Conservation (phyloP, 1,284 basidiomycete genomes). For the Pseudozyma tsukubaensis region DNA sequence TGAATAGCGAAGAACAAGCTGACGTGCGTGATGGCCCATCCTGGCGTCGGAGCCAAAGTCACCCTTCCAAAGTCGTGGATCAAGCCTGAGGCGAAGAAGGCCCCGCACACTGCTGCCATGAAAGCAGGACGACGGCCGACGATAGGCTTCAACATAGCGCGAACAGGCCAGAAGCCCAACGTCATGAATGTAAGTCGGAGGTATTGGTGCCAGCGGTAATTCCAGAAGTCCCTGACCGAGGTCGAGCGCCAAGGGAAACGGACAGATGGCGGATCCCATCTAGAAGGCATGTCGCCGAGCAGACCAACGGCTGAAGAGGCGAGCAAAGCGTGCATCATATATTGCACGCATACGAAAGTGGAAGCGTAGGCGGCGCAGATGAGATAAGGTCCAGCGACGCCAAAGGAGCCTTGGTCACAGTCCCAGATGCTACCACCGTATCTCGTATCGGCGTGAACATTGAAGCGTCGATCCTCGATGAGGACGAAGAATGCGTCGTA, state of each 20-base stretch:
- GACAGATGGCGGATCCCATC: conserved; percentile 38
- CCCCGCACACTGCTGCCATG: conserved; percentile 20
- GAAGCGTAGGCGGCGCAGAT: conserved; percentile 15
- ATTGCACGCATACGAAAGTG: conserved; percentile 11
- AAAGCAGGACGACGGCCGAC: conserved; percentile 12
- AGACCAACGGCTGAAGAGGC: conserved; percentile 11
- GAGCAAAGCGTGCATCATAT: conserved; percentile 7
- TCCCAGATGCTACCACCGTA: conserved; percentile 33
- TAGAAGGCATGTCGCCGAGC: conserved; percentile 8
- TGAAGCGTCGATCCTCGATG: conserved; percentile 32
- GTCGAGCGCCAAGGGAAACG: conserved; percentile 19
- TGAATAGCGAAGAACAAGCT: conserved; percentile 32
- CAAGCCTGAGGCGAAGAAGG: conserved; percentile 35
- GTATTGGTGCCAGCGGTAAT: conserved; percentile 41
- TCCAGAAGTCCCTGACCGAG: conserved; percentile 34
- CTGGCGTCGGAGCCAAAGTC: conserved; percentile 12
- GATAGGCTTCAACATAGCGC: not conserved
- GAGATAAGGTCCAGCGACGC: conserved; percentile 26
- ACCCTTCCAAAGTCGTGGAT: conserved; percentile 36
- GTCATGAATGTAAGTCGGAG: conserved; percentile 37
- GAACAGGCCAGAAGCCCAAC: conserved; percentile 27
- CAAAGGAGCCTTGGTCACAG: conserved; percentile 14
- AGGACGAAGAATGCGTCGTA: conserved; percentile 25
- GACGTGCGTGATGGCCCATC: conserved; percentile 3
- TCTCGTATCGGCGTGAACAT: conserved; percentile 4